Evolutionary conservation across 2,329 filamentous ascomycete species (phyloP).

Genomic region (Pestalotiopsis sp.): DNA sequence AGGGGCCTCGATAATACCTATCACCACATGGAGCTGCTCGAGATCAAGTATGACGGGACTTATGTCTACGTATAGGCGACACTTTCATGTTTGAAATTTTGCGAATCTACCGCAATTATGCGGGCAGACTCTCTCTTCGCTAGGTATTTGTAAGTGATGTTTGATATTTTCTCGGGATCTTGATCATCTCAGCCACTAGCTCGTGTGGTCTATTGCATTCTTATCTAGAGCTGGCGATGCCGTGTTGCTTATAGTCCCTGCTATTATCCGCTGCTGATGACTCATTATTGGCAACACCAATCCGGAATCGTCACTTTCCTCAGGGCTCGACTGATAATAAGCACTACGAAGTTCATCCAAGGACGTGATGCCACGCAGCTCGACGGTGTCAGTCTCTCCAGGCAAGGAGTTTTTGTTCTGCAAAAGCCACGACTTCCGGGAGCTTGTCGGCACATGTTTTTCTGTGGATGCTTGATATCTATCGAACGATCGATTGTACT

Average conservation of each 20-base stretch:
- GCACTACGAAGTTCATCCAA: slow-evolving; percentile 13
- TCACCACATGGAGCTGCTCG: neutral
- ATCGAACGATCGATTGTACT: slow-evolving; percentile 11
- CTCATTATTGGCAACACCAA: slow-evolving; percentile 21
- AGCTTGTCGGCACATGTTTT: neutral
- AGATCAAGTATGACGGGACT: neutral
- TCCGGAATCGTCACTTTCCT: slow-evolving; percentile 22
- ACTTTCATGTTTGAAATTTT: neutral
- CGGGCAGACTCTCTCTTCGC: neutral
- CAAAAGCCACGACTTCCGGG: neutral
- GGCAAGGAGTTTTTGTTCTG: neutral
- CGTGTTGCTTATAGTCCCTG: neutral
- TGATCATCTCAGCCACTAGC: neutral
- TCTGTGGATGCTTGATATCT: neutral
- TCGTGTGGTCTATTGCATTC: neutral
- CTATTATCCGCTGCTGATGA: neutral
- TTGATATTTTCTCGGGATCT: neutral
- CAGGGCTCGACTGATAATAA: slow-evolving; percentile 17
- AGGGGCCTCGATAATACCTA: neutral
- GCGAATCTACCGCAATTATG: neutral
- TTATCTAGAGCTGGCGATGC: neutral
- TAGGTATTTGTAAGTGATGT: too few species aligned
- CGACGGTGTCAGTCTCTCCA: slow-evolving; percentile 5
- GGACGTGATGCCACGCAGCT: slow-evolving; percentile 11
- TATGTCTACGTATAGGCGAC: neutral